A percentile compares a stretch with the other conserved stretches of the same genome.
phyloP scores from a whole-genome alignment of 495 filamentous ascomycete species.

The Amorphotheca resinae region DNA sequence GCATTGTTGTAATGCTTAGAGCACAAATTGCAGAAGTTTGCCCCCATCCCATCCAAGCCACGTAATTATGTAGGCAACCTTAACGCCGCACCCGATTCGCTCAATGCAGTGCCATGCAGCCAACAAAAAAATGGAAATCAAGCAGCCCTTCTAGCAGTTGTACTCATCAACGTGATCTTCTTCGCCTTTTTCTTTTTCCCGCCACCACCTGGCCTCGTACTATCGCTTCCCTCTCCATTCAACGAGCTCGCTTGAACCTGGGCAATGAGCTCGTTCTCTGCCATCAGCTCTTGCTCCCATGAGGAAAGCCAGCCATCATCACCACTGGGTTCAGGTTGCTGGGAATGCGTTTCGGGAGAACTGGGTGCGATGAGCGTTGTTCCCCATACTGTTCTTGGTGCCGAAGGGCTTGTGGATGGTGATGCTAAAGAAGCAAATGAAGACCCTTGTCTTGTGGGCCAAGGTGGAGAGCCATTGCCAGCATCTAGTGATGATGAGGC shows the following conservation, averaged over 20 bases:
- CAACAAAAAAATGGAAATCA: constrained; percentile 22
- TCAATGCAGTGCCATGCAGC: neutral
- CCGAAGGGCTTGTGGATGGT: constrained; percentile 66
- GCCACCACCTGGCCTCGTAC: constrained; percentile 23
- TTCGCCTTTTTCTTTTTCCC: constrained; percentile 83
- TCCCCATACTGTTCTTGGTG: constrained; percentile 69
- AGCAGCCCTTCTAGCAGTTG: constrained; percentile 57
- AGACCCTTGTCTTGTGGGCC: constrained; percentile 36
- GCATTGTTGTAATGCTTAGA: too few species aligned
- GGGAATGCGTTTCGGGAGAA: constrained; percentile 31
- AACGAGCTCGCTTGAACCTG: constrained; percentile 29
- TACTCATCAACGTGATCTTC: constrained; percentile 93
- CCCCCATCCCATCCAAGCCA: too few species aligned
- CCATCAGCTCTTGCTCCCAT: constrained; percentile 56
- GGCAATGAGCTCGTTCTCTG: constrained; percentile 31
- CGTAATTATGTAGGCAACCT: too few species aligned
- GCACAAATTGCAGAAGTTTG: too few species aligned
- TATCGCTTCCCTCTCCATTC: constrained; percentile 17
- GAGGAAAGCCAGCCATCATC: constrained; percentile 77
- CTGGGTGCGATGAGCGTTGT: constrained; percentile 49
- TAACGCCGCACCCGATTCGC: too few species aligned
- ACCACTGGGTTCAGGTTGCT: constrained; percentile 25
- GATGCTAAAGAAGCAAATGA: constrained; percentile 52
- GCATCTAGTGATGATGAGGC: constrained; percentile 30
- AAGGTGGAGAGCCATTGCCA: constrained; percentile 41